A percentile compares a stretch with the other conserved stretches of the same genome.
phyloP scores from a whole-genome alignment of 2,329 filamentous ascomycete genomes.

The Phoma sp. region DNA sequence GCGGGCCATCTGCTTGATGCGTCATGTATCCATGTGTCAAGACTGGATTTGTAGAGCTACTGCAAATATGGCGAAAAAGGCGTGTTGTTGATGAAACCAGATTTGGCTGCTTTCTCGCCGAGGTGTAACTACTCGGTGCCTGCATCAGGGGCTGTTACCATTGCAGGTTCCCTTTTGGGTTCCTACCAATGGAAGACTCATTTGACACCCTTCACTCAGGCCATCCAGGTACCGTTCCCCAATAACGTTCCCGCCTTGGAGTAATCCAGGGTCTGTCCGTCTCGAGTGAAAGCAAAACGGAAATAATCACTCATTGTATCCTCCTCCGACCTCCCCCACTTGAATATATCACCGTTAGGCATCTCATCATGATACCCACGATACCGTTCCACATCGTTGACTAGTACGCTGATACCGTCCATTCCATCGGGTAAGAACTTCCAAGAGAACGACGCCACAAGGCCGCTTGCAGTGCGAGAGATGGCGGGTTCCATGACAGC shows the following conservation, averaged over 20 bases:
- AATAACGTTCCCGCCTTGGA: conserved; percentile 36
- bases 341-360: conserved; percentile 20
- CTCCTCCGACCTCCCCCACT: conserved; percentile 51
- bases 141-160: too few relatives aligned
- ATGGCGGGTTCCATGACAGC: conserved; percentile 33
- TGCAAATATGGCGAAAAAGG: too few relatives aligned
- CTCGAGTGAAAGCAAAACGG: conserved; percentile 41
- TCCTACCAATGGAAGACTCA: not conserved
- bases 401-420: conserved; percentile 77
- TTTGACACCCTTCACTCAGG: not conserved
- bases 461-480: conserved; percentile 49
- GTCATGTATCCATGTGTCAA: too few relatives aligned
- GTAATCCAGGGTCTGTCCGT: conserved; percentile 40
- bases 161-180: not conserved
- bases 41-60: too few relatives aligned
- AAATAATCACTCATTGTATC: conserved; percentile 41
- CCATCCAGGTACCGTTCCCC: conserved; percentile 38
- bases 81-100: not conserved
- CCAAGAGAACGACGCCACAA: conserved; percentile 65
- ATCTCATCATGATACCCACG: conserved; percentile 36
- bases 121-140: too few relatives aligned
- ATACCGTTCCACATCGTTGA: conserved; percentile 80
- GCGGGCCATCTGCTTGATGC: too few relatives aligned
- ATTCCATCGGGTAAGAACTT: conserved; percentile 54
- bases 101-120: not conserved